A percentile compares a stretch with the other conserved stretches of the same genome.
Conservation (phyloP, 1,284 basidiomycete genomes). For the Leccinum idahoense region DNA sequence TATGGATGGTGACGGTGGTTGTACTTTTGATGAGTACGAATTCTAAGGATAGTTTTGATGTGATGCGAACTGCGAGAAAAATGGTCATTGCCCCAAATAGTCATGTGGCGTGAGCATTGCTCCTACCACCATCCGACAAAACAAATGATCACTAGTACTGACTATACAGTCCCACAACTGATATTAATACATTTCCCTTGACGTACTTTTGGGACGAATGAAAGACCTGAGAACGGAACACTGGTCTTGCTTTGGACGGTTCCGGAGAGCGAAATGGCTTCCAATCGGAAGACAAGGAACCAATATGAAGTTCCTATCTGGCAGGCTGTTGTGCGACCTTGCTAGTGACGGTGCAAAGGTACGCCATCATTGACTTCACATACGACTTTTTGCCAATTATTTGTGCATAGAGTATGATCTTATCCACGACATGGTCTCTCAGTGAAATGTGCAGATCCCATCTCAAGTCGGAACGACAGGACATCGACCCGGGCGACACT, state of each 20-base stretch:
- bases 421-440: constrained; percentile 95
- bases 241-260: constrained; percentile 93
- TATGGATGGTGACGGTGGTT: not conserved
- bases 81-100: no score
- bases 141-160: no score
- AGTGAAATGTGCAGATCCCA: constrained; percentile 95
- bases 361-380: constrained; percentile 9
- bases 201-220: constrained; percentile 90
- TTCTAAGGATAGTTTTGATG: not conserved
- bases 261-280: constrained; percentile 82
- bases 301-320: constrained; percentile 81
- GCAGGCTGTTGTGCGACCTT: constrained; percentile 88
- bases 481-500: constrained; percentile 95
- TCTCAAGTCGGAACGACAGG: constrained; percentile 80
- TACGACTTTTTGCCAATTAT: not conserved
- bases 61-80: no score
- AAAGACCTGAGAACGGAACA: constrained; percentile 86
- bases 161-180: no score
- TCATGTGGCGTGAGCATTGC: no score
- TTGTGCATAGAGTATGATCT: constrained; percentile 74
- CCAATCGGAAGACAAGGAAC: constrained; percentile 79
- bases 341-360: constrained; percentile 94
- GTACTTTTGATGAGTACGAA: not conserved
- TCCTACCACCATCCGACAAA: no score
- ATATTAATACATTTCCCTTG: constrained; percentile 59